These are phyloP conservation scores for Coprinellus aureogranulatus DNA, from an alignment of 768 basidiomycete species.

Conservation along the genomic window DNA sequence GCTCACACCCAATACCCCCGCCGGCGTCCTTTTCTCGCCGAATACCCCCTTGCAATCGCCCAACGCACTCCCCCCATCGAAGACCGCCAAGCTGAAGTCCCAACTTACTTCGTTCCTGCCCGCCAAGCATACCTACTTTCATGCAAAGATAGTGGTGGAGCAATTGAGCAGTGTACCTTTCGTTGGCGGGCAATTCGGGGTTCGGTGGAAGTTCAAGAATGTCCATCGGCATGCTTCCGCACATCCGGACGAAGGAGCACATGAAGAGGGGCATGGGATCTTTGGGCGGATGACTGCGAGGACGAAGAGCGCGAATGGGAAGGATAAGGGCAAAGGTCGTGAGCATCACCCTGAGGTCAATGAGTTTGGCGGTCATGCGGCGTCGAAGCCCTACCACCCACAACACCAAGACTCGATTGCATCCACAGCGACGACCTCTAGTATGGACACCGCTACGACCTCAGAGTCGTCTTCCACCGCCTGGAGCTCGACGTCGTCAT, in stretches of 20 bases:
- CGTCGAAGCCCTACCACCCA: not conserved
- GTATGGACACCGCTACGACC: not conserved
- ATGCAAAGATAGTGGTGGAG: conserved; percentile 58
- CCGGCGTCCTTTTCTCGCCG: not conserved
- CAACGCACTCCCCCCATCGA: not conserved
- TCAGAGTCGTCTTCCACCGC: conserved; percentile 2
- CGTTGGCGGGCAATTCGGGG: conserved; percentile 65
- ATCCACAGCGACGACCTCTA: not conserved
- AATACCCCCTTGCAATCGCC: not conserved
- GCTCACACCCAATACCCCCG: not conserved
- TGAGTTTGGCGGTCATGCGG: conserved; percentile 2
- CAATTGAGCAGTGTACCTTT: conserved; percentile 72
- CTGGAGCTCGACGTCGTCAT: not conserved
- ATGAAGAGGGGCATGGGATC: conserved; percentile 15
- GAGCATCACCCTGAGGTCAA: not conserved
- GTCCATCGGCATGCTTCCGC: conserved; percentile 22
- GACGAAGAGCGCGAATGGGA: not conserved
- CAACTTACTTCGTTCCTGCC: conserved; percentile 3
- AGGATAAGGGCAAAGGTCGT: conserved; percentile 7
- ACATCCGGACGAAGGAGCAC: conserved; percentile 33
- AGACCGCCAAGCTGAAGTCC: conserved; percentile 9
- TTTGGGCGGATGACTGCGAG: conserved; percentile 1
- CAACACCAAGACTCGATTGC: not conserved
- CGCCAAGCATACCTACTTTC: conserved; percentile 63
- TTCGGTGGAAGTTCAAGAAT: conserved; percentile 71